Evolutionary conservation across 1,284 basidiomycete genomes (phyloP).

Genomic region (Naganishia albida): DNA sequence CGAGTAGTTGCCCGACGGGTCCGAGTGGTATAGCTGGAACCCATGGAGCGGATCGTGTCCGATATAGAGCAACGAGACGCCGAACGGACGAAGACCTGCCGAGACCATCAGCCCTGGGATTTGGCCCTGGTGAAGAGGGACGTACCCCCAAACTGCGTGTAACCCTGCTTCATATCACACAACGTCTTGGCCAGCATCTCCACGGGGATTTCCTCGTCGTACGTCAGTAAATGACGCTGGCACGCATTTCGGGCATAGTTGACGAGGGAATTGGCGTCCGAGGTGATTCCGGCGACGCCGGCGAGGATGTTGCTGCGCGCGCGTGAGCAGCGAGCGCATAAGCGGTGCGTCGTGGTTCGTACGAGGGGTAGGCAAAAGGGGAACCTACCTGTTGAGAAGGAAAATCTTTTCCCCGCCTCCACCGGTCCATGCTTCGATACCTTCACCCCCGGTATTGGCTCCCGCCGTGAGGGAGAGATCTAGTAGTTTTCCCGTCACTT

Average conservation of each 20-base stretch:
- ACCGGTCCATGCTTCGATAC: slow-evolving; percentile 60
- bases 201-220: slow-evolving; percentile 97
- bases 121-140: slow-evolving; percentile 11
- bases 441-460: slow-evolving; percentile 65
- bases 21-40: slow-evolving; percentile 98
- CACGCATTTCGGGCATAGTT: slow-evolving; percentile 91
- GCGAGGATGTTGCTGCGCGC: slow-evolving; percentile 81
- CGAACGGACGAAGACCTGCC: slow-evolving; percentile 90
- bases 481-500: slow-evolving; percentile 95
- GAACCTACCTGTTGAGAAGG: slow-evolving; percentile 71
- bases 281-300: slow-evolving; percentile 92
- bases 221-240: slow-evolving; percentile 81
- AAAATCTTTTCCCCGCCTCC: slow-evolving; percentile 98
- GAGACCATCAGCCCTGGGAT: neutral
- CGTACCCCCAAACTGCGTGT: slow-evolving; percentile 93
- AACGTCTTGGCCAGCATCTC: slow-evolving; percentile 90
- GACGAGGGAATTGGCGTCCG: slow-evolving; percentile 95
- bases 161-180: slow-evolving; percentile 98
- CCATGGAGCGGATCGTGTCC: slow-evolving; percentile 94
- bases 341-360: neutral
- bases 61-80: slow-evolving; percentile 93
- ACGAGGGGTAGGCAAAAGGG: neutral
- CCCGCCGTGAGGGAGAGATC: slow-evolving; percentile 80
- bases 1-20: slow-evolving; percentile 97
- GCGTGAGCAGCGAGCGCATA: neutral